Evolutionary conservation across 2,329 filamentous ascomycete species (phyloP).

Genomic region (Tetracladium maxilliforme): DNA sequence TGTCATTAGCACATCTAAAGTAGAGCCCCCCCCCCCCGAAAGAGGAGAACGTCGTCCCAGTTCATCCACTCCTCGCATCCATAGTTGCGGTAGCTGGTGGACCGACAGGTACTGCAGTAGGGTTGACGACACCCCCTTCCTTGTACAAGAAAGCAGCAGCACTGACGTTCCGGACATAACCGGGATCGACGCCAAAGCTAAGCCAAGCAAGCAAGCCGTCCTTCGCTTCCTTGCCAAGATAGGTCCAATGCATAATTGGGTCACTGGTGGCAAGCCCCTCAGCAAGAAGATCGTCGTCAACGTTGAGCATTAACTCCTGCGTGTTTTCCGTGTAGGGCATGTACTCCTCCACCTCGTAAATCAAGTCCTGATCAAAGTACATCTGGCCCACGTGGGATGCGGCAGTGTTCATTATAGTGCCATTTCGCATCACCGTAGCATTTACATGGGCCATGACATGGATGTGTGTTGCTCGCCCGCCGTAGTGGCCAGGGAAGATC

Average conservation of each 20-base stretch:
- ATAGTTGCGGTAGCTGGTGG: too few species aligned
- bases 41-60: too few species aligned
- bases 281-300: constrained; percentile 27
- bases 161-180: constrained; percentile 7
- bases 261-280: constrained; percentile 29
- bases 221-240: constrained; percentile 28
- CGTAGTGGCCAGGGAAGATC: constrained; percentile 29
- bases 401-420: constrained; percentile 28
- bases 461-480: constrained; percentile 28
- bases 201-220: constrained; percentile 36
- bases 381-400: constrained; percentile 41
- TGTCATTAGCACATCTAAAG: too few species aligned
- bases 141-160: constrained; percentile 6
- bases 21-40: too few species aligned
- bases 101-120: too few species aligned
- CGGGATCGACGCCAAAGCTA: constrained; percentile 25
- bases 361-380: constrained; percentile 41
- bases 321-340: constrained; percentile 26
- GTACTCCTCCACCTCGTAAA: constrained; percentile 26
- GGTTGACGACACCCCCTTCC: too few species aligned
- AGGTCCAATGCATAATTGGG: constrained; percentile 36
- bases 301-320: constrained; percentile 27
- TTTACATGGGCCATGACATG: constrained; percentile 23
- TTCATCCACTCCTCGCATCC: too few species aligned
- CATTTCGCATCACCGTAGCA: constrained; percentile 11